Conservation (phyloP, 106 monocot species). For the Cymbidium sinense region DNA sequence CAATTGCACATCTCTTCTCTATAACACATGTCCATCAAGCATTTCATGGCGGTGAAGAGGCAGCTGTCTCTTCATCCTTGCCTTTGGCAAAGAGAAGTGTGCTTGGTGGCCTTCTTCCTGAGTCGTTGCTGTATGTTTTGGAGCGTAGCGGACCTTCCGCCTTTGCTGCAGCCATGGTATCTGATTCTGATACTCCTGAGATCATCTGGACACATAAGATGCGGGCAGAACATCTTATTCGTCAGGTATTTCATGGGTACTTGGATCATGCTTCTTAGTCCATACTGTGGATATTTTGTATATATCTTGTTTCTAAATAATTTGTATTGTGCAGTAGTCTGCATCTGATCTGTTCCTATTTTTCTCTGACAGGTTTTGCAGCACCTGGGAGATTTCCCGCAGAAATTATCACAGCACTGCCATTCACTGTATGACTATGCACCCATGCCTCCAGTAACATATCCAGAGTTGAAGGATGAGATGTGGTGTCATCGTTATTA, state of each 20-base stretch:
- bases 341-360: constrained; percentile 1
- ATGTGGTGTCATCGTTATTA: constrained; percentile 99
- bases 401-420: constrained; percentile 94
- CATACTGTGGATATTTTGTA: neutral
- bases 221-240: constrained; percentile 92
- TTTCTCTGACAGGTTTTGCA: constrained; percentile 73
- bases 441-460: constrained; percentile 98
- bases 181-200: constrained; percentile 99
- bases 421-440: constrained; percentile 99
- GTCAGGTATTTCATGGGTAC: constrained; percentile 46
- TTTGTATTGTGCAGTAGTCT: neutral
- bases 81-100: constrained; percentile 97
- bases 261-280: neutral
- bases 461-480: constrained; percentile 94
- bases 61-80: constrained; percentile 89
- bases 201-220: constrained; percentile 99
- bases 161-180: constrained; percentile 98
- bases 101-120: constrained; percentile 92
- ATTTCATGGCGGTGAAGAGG: constrained; percentile 99
- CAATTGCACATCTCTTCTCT: constrained; percentile 85
- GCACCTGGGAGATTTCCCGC: constrained; percentile 99
- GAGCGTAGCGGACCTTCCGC: constrained; percentile 89
- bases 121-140: constrained; percentile 92
- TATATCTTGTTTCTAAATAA: constrained; percentile 1
- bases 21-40: constrained; percentile 92